These are phyloP conservation scores for Spencermartinsiella ligniputridi DNA, from an alignment of 1,139 yeast species.

Conservation along the genomic window DNA sequence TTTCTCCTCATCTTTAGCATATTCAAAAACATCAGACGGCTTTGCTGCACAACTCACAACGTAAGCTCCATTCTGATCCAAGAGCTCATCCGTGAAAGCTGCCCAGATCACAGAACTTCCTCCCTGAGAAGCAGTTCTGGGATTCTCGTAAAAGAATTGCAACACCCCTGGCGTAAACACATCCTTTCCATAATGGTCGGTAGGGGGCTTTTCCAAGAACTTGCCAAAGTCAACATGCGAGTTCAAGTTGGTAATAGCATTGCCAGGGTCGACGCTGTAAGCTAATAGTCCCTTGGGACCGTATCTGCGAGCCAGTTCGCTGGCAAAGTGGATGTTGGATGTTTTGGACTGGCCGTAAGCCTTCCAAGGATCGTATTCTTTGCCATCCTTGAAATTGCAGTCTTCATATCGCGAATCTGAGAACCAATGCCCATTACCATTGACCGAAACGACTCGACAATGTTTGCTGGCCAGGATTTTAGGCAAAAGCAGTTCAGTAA, in stretches of 20 bases:
- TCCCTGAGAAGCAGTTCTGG: conserved; percentile 6
- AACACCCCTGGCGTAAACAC: neutral
- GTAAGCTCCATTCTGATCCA: conserved; percentile 5
- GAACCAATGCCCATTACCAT: conserved; percentile 59
- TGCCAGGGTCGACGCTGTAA: conserved; percentile 15
- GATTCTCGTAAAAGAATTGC: conserved; percentile 1
- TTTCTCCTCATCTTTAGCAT: conserved; percentile 8
- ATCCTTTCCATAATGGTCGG: neutral
- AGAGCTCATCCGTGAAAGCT: conserved; percentile 11
- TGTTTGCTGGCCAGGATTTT: conserved; percentile 10
- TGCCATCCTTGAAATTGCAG: conserved; percentile 17
- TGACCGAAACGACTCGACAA: conserved; percentile 59
- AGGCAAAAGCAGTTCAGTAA: neutral
- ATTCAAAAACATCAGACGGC: conserved; percentile 5
- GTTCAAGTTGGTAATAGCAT: conserved; percentile 8
- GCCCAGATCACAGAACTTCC: conserved; percentile 10
- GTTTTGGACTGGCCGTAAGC: conserved; percentile 31
- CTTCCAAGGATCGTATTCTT: conserved; percentile 10
- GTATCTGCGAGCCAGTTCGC: conserved; percentile 8
- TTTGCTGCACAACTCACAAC: conserved; percentile 3
- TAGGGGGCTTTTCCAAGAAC: neutral
- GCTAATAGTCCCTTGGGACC: conserved; percentile 9
- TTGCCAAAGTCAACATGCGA: conserved; percentile 8
- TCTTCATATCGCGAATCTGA: conserved; percentile 26
- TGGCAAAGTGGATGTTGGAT: conserved; percentile 19